These are phyloP conservation scores for Pseudogymnoascus sp. DNA, from an alignment of 2,329 filamentous ascomycete species.

Conservation along the genomic window DNA sequence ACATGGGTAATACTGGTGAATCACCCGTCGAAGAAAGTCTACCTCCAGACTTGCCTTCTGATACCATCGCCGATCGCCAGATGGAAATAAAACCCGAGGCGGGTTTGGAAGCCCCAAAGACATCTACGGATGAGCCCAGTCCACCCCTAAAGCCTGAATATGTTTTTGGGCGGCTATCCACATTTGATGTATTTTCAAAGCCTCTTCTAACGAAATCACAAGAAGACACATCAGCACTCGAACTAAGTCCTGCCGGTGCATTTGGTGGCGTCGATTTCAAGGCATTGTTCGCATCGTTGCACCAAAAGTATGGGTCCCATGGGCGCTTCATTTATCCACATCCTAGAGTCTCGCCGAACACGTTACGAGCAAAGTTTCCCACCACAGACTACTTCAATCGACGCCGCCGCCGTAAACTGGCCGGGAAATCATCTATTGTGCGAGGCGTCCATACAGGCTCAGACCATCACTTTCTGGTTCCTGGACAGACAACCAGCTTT, in stretches of 20 bases:
- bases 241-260: slow-evolving; percentile 16
- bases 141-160: slow-evolving; percentile 8
- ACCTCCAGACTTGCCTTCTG: neutral
- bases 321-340: slow-evolving; percentile 22
- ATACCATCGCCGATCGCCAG: neutral
- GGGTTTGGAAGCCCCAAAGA: neutral
- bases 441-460: neutral
- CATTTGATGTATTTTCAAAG: slow-evolving; percentile 3
- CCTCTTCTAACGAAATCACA: slow-evolving; percentile 18
- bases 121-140: neutral
- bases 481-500: slow-evolving; percentile 10
- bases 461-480: neutral
- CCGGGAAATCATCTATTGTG: neutral
- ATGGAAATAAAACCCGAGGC: neutral
- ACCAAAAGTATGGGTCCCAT: slow-evolving; percentile 25
- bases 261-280: slow-evolving; percentile 26
- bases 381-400: slow-evolving; percentile 22
- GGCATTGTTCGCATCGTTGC: slow-evolving; percentile 21
- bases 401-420: slow-evolving; percentile 10
- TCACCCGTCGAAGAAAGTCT: neutral
- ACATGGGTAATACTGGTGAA: neutral
- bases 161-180: slow-evolving; percentile 8
- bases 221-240: neutral
- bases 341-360: neutral
- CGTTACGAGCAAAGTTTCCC: slow-evolving; percentile 15